Conservation (phyloP, 2,329 filamentous ascomycete genomes). For the Bipolaris sorokiniana region DNA sequence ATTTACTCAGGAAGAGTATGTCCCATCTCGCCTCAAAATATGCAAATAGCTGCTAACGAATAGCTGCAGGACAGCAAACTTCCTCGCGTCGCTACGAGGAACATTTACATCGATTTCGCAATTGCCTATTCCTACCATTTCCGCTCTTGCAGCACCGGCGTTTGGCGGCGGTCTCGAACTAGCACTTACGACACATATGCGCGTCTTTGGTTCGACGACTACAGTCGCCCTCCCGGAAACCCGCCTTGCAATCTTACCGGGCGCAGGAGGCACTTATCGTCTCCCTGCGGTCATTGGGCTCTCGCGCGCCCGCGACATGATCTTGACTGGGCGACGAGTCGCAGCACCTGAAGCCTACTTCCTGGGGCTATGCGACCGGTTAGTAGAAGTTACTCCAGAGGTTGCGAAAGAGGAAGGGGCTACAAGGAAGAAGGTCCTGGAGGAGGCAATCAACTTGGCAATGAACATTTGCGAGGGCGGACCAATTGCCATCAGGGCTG, state of each 20-base stretch:
- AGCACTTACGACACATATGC: constrained; percentile 85
- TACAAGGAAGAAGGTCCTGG: constrained; percentile 71
- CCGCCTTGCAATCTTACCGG: constrained; percentile 89
- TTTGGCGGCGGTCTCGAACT: constrained; percentile 94
- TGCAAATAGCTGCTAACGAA: constrained; percentile 15
- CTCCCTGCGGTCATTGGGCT: constrained; percentile 82
- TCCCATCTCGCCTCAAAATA: background rate
- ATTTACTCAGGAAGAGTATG: constrained; percentile 80
- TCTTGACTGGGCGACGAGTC: constrained; percentile 88
- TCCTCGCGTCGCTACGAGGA: constrained; percentile 75
- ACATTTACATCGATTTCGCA: constrained; percentile 76
- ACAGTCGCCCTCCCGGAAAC: constrained; percentile 88
- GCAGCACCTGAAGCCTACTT: constrained; percentile 86
- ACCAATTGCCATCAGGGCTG: constrained; percentile 80
- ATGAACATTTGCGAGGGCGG: constrained; percentile 88
- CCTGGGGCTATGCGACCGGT: constrained; percentile 84
- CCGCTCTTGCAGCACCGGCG: constrained; percentile 82
- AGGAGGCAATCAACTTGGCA: constrained; percentile 78
- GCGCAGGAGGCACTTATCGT: constrained; percentile 89
- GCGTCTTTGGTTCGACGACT: constrained; percentile 81
- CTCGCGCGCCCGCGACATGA: constrained; percentile 82
- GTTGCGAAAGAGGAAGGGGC: constrained; percentile 56
- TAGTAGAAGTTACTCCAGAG: constrained; percentile 77
- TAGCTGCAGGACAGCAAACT: constrained; percentile 71
- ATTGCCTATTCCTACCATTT: constrained; percentile 88